Conservation (phyloP, 2,329 filamentous ascomycete genomes). For the Pseudogymnoascus sp. region DNA sequence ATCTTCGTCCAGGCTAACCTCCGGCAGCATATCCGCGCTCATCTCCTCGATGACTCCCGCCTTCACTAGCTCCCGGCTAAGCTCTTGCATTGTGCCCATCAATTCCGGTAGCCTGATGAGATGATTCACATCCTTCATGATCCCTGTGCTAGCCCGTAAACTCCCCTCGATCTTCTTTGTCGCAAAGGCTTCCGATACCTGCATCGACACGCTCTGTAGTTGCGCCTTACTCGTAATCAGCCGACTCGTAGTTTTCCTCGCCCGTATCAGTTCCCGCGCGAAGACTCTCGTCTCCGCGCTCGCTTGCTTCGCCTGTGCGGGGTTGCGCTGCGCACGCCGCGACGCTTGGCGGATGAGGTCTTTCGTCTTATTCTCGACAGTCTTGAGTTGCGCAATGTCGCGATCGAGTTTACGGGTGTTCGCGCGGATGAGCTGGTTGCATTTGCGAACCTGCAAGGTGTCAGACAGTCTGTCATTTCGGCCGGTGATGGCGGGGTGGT, state of each 20-base stretch:
- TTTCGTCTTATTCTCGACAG: conserved; percentile 77
- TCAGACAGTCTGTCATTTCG: conserved; percentile 11
- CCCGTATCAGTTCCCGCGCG: conserved; percentile 76
- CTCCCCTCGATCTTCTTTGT: conserved; percentile 93
- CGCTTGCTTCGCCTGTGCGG: conserved; percentile 71
- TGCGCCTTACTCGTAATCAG: conserved; percentile 86
- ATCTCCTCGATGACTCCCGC: conserved; percentile 98
- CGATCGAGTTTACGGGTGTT: conserved; percentile 94
- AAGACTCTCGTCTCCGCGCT: conserved; percentile 78
- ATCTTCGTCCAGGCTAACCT: conserved; percentile 65
- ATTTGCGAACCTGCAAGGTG: conserved; percentile 74
- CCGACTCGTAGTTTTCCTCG: conserved; percentile 67
- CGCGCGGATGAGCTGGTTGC: conserved; percentile 78
- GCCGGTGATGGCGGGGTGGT: conserved; percentile 9
- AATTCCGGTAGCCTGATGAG: conserved; percentile 80
- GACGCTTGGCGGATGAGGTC: conserved; percentile 77
- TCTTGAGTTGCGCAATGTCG: conserved; percentile 73
- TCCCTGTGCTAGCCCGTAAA: conserved; percentile 75
- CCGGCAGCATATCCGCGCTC: conserved; percentile 79
- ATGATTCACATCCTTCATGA: conserved; percentile 95
- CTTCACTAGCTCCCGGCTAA: conserved; percentile 82
- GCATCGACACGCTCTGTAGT: conserved; percentile 88
- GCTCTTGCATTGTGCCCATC: conserved; percentile 79
- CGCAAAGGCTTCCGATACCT: conserved; percentile 93
- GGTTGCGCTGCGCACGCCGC: conserved; percentile 72